Base-by-base conservation (phyloP, 148 eudicot genomes). In the Polygonum aviculare region DNA sequence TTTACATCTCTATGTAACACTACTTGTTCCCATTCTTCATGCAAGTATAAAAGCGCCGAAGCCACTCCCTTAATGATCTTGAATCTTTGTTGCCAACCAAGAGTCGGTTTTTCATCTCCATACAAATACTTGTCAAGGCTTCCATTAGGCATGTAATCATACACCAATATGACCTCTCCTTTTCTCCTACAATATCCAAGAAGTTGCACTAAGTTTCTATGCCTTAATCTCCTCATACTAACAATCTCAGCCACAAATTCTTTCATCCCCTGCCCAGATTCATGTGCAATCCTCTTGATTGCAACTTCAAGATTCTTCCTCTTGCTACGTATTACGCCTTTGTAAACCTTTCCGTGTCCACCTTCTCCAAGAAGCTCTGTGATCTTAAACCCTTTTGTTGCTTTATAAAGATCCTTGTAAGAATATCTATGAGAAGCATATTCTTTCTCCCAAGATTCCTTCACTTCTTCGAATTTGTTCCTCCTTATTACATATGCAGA, bases 101-200 rank as follows among this genome's bases (percentile, higher is more conserved):
- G 78, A 21, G 0, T 39, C 4, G 36, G 72, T 14, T 44, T 44
- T 39, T 65, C 78, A 8, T 15, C 44, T 67, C 72, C 72, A 33
- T 31, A 15, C 45, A 63, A 21, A 39, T 41, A 63, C 55, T 63
- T 63, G 16, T 74, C 77, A 31, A 74, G 77, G 47, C 77, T 74
- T 36, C 77, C 77, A 33, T 74, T 74, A n/a, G 47, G 77, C 77
- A 74, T 74, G 44, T 49, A 74, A 15, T 74, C 77, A 33, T 74
- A 74, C 9, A 74, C 67, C 40, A 74, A 74, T 38, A 52, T 39
- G 8, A 74, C 47, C 62, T 74, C 77, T 54, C 62, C 77, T 31
- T 74, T 74, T n/a, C 62, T 19, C 7, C 62, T 33, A 7, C 77
- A 74, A 5, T 54, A 74, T 2, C 77, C 77, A 36, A 49, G 77